Percentiles rank a stretch among this genome's conserved stretches.
phyloP scores from a whole-genome alignment of 2,329 filamentous ascomycete genomes.

The Aotearoamyces nothofagi region DNA sequence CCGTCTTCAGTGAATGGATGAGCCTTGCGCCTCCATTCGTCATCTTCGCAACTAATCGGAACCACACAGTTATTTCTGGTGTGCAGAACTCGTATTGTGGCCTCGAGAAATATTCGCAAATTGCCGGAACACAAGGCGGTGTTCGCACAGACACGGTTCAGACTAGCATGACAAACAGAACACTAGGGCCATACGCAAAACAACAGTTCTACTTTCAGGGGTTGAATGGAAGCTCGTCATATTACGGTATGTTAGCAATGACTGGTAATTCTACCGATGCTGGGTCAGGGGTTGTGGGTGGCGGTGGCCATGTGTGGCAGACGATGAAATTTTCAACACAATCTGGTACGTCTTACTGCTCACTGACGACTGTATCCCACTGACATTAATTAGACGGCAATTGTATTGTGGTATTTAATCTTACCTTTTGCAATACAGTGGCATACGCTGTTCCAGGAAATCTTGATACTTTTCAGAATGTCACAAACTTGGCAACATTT shows the following conservation, averaged over 20 bases:
- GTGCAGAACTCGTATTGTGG: constrained; percentile 74
- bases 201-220: constrained; percentile 77
- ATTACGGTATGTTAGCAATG: constrained; percentile 59
- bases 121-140: constrained; percentile 38
- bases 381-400: constrained; percentile 43
- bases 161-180: constrained; percentile 55
- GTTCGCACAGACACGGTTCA: constrained; percentile 29
- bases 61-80: constrained; percentile 46
- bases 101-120: constrained; percentile 48
- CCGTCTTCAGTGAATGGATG: constrained; percentile 37
- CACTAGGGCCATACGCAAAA: constrained; percentile 52
- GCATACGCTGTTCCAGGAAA: constrained; percentile 88
- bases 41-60: constrained; percentile 58
- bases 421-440: constrained; percentile 78
- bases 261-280: constrained; percentile 35
- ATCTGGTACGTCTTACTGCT: constrained; percentile 36
- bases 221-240: constrained; percentile 56
- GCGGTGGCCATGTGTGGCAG: constrained; percentile 64
- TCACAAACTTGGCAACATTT: constrained; percentile 44
- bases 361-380: constrained; percentile 1
- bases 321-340: constrained; percentile 66
- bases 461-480: constrained; percentile 41
- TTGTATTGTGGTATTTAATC: constrained; percentile 72
- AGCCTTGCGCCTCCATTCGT: constrained; percentile 49
- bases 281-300: constrained; percentile 40